Conservation (phyloP, 2,329 filamentous ascomycete genomes). For the Colletotrichum acutatum region DNA sequence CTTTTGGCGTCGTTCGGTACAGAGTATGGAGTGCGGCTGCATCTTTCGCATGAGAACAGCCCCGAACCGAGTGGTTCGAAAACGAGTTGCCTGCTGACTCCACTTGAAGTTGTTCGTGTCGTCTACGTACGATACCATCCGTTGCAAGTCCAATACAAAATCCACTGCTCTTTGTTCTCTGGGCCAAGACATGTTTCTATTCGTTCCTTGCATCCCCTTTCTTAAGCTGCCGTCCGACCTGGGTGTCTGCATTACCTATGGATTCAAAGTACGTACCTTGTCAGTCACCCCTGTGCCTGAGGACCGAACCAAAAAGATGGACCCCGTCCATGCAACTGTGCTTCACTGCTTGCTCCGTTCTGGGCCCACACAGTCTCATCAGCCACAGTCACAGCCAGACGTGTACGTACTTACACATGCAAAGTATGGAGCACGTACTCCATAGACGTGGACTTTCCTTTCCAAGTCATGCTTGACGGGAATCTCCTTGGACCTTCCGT, state of each 20-base stretch:
- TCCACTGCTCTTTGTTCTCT: background rate
- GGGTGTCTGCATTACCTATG: background rate
- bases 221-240: background rate
- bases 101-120: background rate
- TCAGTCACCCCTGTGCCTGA: background rate
- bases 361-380: conserved; percentile 21
- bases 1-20: conserved; percentile 7
- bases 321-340: background rate
- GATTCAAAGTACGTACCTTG: background rate
- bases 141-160: background rate
- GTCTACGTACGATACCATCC: background rate
- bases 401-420: background rate
- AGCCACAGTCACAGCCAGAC: conserved; percentile 8
- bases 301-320: background rate
- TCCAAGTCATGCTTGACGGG: background rate
- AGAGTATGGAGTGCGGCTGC: background rate
- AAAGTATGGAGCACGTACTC: too few relatives aligned
- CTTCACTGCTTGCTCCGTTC: conserved; percentile 1
- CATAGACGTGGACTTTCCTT: background rate
- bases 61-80: background rate
- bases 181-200: background rate
- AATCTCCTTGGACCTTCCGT: conserved; percentile 2
- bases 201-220: background rate
- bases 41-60: conserved; percentile 25
- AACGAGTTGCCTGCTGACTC: background rate